These are phyloP conservation scores for Recurvomyces mirabilis DNA, from an alignment of 495 filamentous ascomycete genomes.

Conservation along the genomic window DNA sequence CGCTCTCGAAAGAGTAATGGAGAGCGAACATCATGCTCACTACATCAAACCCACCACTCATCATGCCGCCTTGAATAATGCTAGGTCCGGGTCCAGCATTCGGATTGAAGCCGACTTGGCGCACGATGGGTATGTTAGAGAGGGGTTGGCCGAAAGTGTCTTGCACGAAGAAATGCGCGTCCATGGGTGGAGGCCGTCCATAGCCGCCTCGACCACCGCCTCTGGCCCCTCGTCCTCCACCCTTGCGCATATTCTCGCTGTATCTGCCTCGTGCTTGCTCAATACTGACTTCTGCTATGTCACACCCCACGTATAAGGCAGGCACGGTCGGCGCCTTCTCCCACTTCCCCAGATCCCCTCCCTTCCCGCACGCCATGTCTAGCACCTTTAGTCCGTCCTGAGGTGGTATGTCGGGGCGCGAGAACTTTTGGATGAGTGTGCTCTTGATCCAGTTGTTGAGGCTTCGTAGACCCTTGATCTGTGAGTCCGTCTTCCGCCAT, in stretches of 20 bases:
- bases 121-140: slow-evolving; percentile 62
- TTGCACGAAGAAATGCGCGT: slow-evolving; percentile 73
- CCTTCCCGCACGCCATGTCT: slow-evolving; percentile 94
- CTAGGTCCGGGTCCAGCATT: slow-evolving; percentile 49
- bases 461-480: slow-evolving; percentile 84
- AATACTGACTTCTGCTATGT: slow-evolving; percentile 84
- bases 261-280: slow-evolving; percentile 82
- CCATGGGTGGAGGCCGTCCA: slow-evolving; percentile 49
- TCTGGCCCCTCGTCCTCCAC: slow-evolving; percentile 39
- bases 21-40: slow-evolving; percentile 99
- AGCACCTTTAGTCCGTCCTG: slow-evolving; percentile 60
- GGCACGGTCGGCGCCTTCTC: slow-evolving; percentile 75
- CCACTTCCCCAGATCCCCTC: slow-evolving; percentile 93
- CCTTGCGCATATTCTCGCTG: slow-evolving; percentile 44
- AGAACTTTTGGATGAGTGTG: slow-evolving; percentile 91
- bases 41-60: slow-evolving; percentile 65
- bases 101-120: slow-evolving; percentile 72
- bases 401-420: slow-evolving; percentile 50
- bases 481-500: slow-evolving; percentile 85
- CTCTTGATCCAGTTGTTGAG: slow-evolving; percentile 99
- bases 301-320: slow-evolving; percentile 80
- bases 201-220: slow-evolving; percentile 24
- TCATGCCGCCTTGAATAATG: slow-evolving; percentile 43
- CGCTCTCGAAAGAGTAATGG: slow-evolving; percentile 92
- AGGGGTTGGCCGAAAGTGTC: slow-evolving; percentile 82